A percentile compares a stretch with the other conserved stretches of the same genome.
Conservation (phyloP, 805 yeast species). For the Ogataea parapolymorpha region DNA sequence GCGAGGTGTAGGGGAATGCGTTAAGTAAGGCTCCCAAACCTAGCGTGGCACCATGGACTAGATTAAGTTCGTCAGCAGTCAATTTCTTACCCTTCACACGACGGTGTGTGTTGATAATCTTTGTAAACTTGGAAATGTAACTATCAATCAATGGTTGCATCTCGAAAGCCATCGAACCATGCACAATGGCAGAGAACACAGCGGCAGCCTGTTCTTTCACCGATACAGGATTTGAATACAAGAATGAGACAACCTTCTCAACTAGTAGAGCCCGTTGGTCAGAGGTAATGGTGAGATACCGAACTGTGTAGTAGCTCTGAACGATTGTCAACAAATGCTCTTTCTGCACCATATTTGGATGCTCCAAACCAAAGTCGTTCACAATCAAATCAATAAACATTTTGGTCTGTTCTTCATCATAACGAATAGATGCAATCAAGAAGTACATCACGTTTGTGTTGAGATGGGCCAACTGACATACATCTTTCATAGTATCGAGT, state of each 20-base stretch:
- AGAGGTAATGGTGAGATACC: constrained; percentile 50
- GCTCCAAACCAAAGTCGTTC: constrained; percentile 32
- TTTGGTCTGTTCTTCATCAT: constrained; percentile 39
- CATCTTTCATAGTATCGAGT: constrained; percentile 69
- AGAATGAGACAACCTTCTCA: constrained; percentile 46
- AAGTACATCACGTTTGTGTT: constrained; percentile 49
- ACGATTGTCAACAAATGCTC: constrained; percentile 64
- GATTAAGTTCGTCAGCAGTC: constrained; percentile 40
- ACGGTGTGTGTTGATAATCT: constrained; percentile 36
- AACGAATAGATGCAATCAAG: constrained; percentile 46
- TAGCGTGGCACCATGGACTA: constrained; percentile 78
- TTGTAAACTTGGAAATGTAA: constrained; percentile 44
- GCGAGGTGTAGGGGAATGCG: constrained; percentile 88
- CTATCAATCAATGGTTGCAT: constrained; percentile 40
- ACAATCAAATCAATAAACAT: constrained; percentile 44
- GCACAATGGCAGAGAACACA: constrained; percentile 78
- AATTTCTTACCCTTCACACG: constrained; percentile 31
- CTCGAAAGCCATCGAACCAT: constrained; percentile 51
- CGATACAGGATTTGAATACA: constrained; percentile 64
- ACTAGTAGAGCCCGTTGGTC: constrained; percentile 50
- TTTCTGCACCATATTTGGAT: constrained; percentile 58
- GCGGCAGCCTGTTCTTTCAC: constrained; percentile 71
- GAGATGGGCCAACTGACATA: constrained; percentile 65
- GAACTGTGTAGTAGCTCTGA: constrained; percentile 68
- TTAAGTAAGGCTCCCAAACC: constrained; percentile 86